phyloP scores from a whole-genome alignment of 805 yeast genomes.

The Hanseniaspora occidentalis region DNA sequence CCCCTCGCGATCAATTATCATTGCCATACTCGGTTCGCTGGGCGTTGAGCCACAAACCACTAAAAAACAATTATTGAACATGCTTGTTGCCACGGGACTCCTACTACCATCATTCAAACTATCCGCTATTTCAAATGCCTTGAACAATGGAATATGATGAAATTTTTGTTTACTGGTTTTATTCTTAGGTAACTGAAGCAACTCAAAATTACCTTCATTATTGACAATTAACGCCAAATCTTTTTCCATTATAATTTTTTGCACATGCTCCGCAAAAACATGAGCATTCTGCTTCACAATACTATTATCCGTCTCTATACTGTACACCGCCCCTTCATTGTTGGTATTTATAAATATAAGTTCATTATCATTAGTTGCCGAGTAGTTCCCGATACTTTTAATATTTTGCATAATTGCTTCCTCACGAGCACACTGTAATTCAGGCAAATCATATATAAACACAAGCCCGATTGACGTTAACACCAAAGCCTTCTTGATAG shows the following conservation, averaged over 20 bases:
- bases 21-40: conserved; percentile 19
- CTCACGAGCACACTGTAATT: conserved; percentile 24
- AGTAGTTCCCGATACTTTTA: conserved; percentile 11
- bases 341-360: background rate
- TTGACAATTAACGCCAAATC: background rate
- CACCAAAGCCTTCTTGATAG: conserved; percentile 21
- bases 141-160: background rate
- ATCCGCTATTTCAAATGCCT: background rate
- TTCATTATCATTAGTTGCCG: background rate
- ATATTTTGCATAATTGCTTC: conserved; percentile 10
- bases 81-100: background rate
- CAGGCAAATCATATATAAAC: conserved; percentile 20
- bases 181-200: background rate
- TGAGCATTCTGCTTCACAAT: background rate
- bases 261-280: background rate
- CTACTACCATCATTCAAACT: background rate
- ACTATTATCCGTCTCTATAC: background rate
- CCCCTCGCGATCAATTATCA: conserved; percentile 20
- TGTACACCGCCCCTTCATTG: background rate
- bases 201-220: background rate
- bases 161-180: background rate
- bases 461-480: conserved; percentile 10
- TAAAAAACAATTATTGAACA: conserved; percentile 8
- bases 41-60: conserved; percentile 20
- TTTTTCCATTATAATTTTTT: background rate